Conservation (phyloP, 2,329 filamentous ascomycete species). For the Myriosclerotinia duriaeana region DNA sequence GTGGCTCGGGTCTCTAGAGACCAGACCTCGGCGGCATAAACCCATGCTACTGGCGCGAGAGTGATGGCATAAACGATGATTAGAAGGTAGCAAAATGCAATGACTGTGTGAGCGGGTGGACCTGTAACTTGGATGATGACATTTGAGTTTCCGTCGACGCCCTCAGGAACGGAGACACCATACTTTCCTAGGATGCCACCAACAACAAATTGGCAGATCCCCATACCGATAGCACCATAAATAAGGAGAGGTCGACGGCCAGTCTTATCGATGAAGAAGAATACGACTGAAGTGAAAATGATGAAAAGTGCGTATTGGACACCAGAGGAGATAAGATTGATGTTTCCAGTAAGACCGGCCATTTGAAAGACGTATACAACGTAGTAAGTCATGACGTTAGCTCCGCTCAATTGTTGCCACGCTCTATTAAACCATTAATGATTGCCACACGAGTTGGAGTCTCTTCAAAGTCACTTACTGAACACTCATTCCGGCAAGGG, state of each 20-base stretch:
- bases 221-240: slow-evolving; percentile 45
- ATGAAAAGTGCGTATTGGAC: slow-evolving; percentile 36
- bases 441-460: neutral
- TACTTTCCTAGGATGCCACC: slow-evolving; percentile 46
- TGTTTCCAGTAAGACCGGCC: slow-evolving; percentile 42
- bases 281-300: slow-evolving; percentile 28
- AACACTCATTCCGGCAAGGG: slow-evolving; percentile 31
- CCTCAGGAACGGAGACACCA: slow-evolving; percentile 45
- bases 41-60: slow-evolving; percentile 61
- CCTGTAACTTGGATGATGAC: slow-evolving; percentile 51
- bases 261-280: slow-evolving; percentile 35
- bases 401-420: slow-evolving; percentile 32
- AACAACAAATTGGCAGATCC: slow-evolving; percentile 48
- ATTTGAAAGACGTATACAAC: slow-evolving; percentile 43
- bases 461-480: neutral
- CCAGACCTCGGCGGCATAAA: slow-evolving; percentile 65
- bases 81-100: slow-evolving; percentile 63
- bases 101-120: slow-evolving; percentile 59
- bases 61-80: slow-evolving; percentile 63
- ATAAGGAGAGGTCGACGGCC: slow-evolving; percentile 31
- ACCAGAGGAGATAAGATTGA: slow-evolving; percentile 38
- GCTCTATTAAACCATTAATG: slow-evolving; percentile 31
- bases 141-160: slow-evolving; percentile 51
- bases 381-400: slow-evolving; percentile 40
- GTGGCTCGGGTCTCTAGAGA: slow-evolving; percentile 59